Conservation (phyloP, 306 rosid species). For the Hippophae gyantsensis region DNA sequence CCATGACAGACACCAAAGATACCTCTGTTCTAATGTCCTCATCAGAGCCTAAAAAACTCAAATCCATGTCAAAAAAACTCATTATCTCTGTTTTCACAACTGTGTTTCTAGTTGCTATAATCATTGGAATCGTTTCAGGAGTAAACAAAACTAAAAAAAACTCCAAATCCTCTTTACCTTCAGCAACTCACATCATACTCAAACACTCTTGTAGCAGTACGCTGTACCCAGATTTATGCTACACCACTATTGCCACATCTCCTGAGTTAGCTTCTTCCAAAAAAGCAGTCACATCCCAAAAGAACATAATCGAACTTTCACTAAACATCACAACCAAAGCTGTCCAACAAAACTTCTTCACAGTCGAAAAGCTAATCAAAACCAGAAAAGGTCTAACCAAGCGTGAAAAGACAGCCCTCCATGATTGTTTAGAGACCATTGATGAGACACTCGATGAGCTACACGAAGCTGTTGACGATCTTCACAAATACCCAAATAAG, state of each 20-base stretch:
- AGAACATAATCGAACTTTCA: background rate
- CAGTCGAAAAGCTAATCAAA: background rate
- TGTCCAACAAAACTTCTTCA: background rate
- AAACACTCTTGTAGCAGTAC: slow-evolving; percentile 1
- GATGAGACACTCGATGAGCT: background rate
- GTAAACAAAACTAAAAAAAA: no score
- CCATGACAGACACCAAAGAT: no score
- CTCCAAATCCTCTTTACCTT: no score
- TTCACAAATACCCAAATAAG: background rate
- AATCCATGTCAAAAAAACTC: no score
- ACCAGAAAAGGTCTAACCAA: background rate
- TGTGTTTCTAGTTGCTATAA: no score
- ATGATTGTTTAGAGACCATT: background rate
- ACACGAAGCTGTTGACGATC: background rate
- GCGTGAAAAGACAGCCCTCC: background rate
- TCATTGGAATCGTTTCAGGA: no score
- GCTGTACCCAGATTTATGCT: background rate
- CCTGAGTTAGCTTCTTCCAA: background rate
- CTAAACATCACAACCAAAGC: background rate
- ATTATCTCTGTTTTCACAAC: no score
- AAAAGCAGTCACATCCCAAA: background rate
- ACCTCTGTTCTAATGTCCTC: no score
- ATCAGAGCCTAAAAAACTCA: no score
- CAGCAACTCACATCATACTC: background rate
- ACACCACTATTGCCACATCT: background rate